Base-by-base conservation (phyloP, 1,284 basidiomycete genomes). In the Coriolopsis trogii region DNA sequence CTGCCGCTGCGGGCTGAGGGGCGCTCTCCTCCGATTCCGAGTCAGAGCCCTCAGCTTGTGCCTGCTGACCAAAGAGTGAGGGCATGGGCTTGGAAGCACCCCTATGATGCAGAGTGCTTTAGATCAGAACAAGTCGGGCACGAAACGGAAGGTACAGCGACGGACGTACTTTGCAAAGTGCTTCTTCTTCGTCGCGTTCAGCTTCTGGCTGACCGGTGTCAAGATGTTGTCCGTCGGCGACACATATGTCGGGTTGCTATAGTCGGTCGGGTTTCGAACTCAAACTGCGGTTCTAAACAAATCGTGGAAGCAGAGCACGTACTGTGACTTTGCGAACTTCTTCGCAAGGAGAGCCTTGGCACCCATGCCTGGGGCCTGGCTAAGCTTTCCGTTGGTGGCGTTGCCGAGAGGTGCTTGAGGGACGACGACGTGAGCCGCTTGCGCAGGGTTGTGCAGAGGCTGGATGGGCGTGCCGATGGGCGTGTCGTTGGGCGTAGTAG, bases 161-260 rank as follows among this genome's bases (percentile, higher is more conserved):
- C n/a, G n/a, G 28, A 55, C 89, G 43, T 60, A 95, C 94, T 92
- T 95, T 46, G 73, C 75, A 65, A 95, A 97, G 63, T 93, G 91
- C 71, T 93, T 93, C 80, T 95, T 93, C 80, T 87, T 95, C 3
- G 89, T 88, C 18, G 89, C 88, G 46, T 78, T 87, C 48, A 97
- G 81, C 72, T 96, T 97, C 72, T 93, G 87, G 5, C 93, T 90
- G 68, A 85, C 86, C 1, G 95, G 95, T 4, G 93, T 95, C 79
- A 96, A 85, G 70, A 97, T 78, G 65, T 90, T 91, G 70, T 98
- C 95, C 8, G 95, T 96, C 6, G 95, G 95, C 13, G 94, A 96
- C 60, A 93, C 75, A 63, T 82, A 93, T 39, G 81, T 83, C 8
- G 90, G 85, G 69, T 93, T 93, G 65, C 92, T 92, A 66, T 16